A percentile compares a stretch with the other conserved stretches of the same genome.
Conservation (phyloP, 2,329 filamentous ascomycete species). For the Colletotrichum sp. region DNA sequence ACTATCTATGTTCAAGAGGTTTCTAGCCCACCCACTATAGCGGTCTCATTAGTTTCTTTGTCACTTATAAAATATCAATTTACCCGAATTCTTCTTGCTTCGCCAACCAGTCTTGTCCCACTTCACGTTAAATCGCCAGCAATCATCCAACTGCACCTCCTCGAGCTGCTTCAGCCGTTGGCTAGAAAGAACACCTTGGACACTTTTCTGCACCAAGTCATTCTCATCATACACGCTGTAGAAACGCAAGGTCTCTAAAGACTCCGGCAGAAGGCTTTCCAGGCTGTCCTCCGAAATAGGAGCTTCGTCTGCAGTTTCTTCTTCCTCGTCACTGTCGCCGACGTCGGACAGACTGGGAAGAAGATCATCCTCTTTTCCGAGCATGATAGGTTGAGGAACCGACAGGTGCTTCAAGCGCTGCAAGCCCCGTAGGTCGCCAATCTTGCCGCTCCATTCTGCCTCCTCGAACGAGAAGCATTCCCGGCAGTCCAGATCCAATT, state of each 20-base stretch:
- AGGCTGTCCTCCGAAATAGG: not conserved
- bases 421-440: not conserved
- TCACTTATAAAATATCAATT: not conserved
- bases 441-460: not conserved
- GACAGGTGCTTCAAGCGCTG: not conserved
- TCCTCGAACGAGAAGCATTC: not conserved
- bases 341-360: not conserved
- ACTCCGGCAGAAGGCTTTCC: not conserved
- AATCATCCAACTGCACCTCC: not conserved
- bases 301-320: not conserved
- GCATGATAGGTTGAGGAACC: not conserved
- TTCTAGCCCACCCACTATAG: not conserved
- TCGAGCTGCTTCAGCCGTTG: not conserved
- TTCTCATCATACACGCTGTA: not conserved
- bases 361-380: not conserved
- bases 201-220: not conserved
- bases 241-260: not conserved
- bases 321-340: not conserved
- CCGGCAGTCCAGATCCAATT: not conserved
- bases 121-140: not conserved
- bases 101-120: not conserved
- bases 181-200: not conserved
- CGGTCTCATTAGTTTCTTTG: not conserved
- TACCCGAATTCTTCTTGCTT: not conserved
- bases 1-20: not conserved